Conservation (phyloP, 1,284 basidiomycete genomes). For the Malassezia caprae region DNA sequence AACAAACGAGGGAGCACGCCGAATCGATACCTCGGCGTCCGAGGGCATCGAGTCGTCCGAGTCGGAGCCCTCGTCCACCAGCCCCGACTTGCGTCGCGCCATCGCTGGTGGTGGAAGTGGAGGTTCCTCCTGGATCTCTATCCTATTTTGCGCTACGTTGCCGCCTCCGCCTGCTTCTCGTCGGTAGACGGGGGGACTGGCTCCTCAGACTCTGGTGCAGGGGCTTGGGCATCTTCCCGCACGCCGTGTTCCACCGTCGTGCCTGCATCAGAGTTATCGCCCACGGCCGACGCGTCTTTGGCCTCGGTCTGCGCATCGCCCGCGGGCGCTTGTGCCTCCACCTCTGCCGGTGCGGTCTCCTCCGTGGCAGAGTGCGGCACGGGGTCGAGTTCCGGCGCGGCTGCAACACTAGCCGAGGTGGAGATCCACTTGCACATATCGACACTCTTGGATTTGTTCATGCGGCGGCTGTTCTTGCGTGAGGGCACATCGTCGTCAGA, state of each 20-base stretch:
- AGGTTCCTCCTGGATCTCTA: background rate
- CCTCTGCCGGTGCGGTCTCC: background rate
- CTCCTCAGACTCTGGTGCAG: background rate
- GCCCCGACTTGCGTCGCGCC: constrained; percentile 8
- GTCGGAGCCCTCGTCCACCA: constrained; percentile 13
- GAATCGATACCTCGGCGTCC: background rate
- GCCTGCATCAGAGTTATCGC: background rate
- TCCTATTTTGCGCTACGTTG: background rate
- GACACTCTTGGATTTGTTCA: background rate
- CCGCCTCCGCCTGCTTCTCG: background rate
- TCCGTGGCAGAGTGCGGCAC: background rate
- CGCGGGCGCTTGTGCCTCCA: background rate
- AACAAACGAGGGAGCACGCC: constrained; percentile 8
- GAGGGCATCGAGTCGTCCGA: constrained; percentile 12
- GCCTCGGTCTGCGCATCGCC: background rate
- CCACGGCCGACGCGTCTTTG: background rate
- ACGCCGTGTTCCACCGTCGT: background rate
- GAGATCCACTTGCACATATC: background rate
- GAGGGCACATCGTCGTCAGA: background rate
- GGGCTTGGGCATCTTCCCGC: background rate
- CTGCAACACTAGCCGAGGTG: background rate
- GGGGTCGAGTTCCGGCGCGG: background rate
- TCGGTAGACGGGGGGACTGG: background rate
- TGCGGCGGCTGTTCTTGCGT: background rate
- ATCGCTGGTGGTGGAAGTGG: constrained; percentile 3